Conservation (phyloP, 2,329 filamentous ascomycete species). For the Fusarium sp. region DNA sequence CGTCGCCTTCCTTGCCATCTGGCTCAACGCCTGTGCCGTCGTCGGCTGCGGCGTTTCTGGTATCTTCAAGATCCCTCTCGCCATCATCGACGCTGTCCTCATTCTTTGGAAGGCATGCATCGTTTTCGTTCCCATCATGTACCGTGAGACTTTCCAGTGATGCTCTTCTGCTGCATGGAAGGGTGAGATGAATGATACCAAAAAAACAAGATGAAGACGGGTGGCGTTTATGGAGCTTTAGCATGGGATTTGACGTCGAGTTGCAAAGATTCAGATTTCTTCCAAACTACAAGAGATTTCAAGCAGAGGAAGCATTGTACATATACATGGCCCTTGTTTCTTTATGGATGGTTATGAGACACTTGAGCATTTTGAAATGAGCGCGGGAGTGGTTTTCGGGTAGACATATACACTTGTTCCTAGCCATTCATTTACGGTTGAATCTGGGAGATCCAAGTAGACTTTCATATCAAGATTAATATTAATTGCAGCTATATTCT, state of each 20-base stretch:
- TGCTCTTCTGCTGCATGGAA: neutral
- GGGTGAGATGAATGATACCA: neutral
- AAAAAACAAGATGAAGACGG: conserved; percentile 1
- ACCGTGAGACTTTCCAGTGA: conserved; percentile 63
- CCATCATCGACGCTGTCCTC: conserved; percentile 70
- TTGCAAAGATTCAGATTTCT: conserved; percentile 18
- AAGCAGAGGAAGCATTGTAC: conserved; percentile 5
- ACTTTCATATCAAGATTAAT: conserved; percentile 34
- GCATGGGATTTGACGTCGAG: conserved; percentile 28
- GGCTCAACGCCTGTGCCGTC: conserved; percentile 61
- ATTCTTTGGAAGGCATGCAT: conserved; percentile 83
- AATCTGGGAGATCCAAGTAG: conserved; percentile 4
- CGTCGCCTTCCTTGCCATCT: conserved; percentile 89
- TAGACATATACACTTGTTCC: conserved; percentile 14
- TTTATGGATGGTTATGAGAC: conserved; percentile 33
- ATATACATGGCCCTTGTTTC: conserved; percentile 11
- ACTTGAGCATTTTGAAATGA: conserved; percentile 34
- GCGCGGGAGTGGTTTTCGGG: conserved; percentile 27
- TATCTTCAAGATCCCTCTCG: conserved; percentile 63
- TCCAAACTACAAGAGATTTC: neutral
- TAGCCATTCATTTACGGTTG: conserved; percentile 1
- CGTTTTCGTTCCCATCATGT: conserved; percentile 85
- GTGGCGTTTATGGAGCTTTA: conserved; percentile 39
- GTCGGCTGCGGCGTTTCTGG: conserved; percentile 49
- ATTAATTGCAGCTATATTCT: conserved; percentile 34